Base-by-base conservation (phyloP, 176 grass and related monocot genomes). In the Oryza brachyantha region DNA sequence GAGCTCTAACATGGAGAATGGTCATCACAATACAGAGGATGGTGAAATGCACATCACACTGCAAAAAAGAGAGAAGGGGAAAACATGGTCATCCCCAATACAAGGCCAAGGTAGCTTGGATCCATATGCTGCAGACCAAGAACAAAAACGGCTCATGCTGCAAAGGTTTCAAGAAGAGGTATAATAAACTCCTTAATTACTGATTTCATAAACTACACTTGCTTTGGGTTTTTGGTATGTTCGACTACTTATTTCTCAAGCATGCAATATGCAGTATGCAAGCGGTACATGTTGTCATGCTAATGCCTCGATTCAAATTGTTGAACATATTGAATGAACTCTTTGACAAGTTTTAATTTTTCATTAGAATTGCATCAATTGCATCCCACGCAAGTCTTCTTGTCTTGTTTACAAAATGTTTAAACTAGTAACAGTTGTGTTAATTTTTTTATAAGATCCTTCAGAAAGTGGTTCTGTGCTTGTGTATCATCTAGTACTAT, bases 141-240 rank as follows among this genome's bases (percentile, higher is more conserved):
- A 99, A 84, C 96, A 99, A 79, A 98, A 94, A 79, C 84, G 92
- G 57, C 90, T 99, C 63, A 99, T 99, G 92, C 92, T 95, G 46
- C 96, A 99, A 89, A 99, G 96, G 55, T 99, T 99, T 66, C 96
- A 99, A 73, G 96, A 99, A 99, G 96, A 99, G 90, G 96, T 99
- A 80, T 90, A 50, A 48, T 17, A 69, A 46, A 60, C 43, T 31
- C 21, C 37, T 66, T 73, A 32, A 32, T 32, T 32, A 2, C 31
- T 32, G 31, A 3, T 78, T 28, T 77, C 36, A 12, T 76, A 21
- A 32, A 34, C 2, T 64, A 45, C 0, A 3, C 25, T 40, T 64
- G 36, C 42, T 35, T 29, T 61, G 4, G 38, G 40, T n/a, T 1
- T 32, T 1, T 72, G 48, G 28, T 59, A 21, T 62, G 9, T 29